Base-by-base conservation (phyloP, 179 eudicot genomes). In the Kewa caespitosa region DNA sequence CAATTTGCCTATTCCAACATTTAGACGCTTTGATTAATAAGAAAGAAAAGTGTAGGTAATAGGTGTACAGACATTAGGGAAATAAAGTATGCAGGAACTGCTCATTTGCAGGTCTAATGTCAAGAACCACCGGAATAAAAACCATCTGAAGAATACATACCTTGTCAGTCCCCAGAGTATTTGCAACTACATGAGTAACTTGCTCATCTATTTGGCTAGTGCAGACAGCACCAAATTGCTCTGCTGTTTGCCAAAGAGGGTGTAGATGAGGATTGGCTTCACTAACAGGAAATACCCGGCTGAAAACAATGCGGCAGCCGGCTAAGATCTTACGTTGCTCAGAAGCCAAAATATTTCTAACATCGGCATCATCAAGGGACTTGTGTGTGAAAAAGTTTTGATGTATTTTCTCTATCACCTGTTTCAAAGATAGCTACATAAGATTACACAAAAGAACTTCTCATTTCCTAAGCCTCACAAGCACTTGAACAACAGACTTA, bases 171-270 rank as follows among this genome's bases (percentile, higher is more conserved):
- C 99, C 99, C 55, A 81, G 85, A 74, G 98, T 89, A 83, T 86
- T 86, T 74, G 99, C 99, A 72, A 96, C 99, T 27, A 96, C 98
- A 85, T 96, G 99, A 61, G 99, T 96, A 55, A 96, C 99, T 70
- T 87, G 89, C 17, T 96, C 97, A 85, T 96, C 98, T 54, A 96
- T 84, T 80, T 89, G 94, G 83, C 82, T 96, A 52, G 90, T 87
- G 80, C 99, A 96, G n/a, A 85, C 90, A 69, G 99, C 99, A 85
- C 99, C 99, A 85, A 96, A 96, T 79, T 96, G 99, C 84, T 96
- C 98, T 12, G 99, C 98, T 25, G 97, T 90, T 84, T 90, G 90
- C 99, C 98, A 96, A 67, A 96, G 83, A 33, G 98, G 98, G 73
- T 96, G 97, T 57, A 91, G 78, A 74, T 96, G 98, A 62, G 97